Base-by-base conservation (phyloP, 1,284 basidiomycete species). In the Singerocomus inundabilis region DNA sequence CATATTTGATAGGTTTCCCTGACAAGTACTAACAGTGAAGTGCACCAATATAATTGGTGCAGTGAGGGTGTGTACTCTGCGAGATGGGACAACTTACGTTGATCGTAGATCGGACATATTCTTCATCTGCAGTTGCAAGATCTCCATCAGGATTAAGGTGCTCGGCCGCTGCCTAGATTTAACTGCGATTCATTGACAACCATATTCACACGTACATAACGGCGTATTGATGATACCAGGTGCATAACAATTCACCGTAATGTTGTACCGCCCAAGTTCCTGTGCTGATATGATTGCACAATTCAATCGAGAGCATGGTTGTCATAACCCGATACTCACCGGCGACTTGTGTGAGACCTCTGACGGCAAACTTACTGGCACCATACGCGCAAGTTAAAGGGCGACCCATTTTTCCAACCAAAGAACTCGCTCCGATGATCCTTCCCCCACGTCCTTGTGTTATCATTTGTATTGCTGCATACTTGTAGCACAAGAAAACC, bases 391-490 rank as follows among this genome's bases (percentile, higher is more conserved):
- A 40, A 3, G 5, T 0, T 2, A 26, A 9, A 8, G 7, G 18
- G 5, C 38, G 3, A 15, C 49, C 58, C 13, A 33, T 36, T 42
- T 59, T 66, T 0, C 68, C 69, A 1, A 28, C 16, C 0, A 48
- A 0, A 2, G 67, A 70, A 9, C 59, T 64, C 5, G 64, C 60
- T 6, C 68, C 70, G 29, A 74, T 67, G 13, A 74, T 66, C 7
- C 69, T 47, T 6, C 73, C 72, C 2, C 71, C 70, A 12, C 55
- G 54, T 32, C 69, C 69, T 57, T 71, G 69, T 41, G 56, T 52
- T 46, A 70, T 63, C 66, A 69, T 64, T 26, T 66, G 60, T n/a
- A 44, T 42, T 21, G 68, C 69, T 10, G 66, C 68, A 18, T 63
- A 57, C 46, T 66, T 66, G 44, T 67, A 70, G 58, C 65, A 70